phyloP scores from a whole-genome alignment of 1,139 yeast species.

The Diutina pseudorugosa region DNA sequence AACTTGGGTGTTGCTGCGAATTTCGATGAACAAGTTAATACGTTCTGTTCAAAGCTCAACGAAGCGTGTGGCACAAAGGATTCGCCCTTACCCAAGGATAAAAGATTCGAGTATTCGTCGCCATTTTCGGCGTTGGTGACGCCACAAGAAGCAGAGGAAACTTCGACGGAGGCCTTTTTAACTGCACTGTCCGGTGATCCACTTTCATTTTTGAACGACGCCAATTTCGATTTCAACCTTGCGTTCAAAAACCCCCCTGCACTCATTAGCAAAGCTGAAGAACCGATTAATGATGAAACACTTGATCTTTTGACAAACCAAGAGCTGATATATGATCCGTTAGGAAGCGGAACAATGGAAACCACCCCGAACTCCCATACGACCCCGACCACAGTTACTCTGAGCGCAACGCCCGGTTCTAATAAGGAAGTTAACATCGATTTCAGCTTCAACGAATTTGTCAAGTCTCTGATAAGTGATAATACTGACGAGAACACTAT shows the following conservation, averaged over 20 bases:
- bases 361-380: not conserved
- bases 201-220: slow-evolving; percentile 32
- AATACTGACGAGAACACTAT: slow-evolving; percentile 6
- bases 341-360: slow-evolving; percentile 12
- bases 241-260: slow-evolving; percentile 21
- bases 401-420: not conserved
- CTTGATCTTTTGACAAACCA: slow-evolving; percentile 39
- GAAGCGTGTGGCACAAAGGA: slow-evolving; percentile 78
- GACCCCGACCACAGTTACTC: not conserved
- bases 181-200: slow-evolving; percentile 21
- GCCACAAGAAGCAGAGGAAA: not conserved
- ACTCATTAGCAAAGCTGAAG: not conserved
- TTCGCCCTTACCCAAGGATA: slow-evolving; percentile 50
- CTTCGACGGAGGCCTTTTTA: slow-evolving; percentile 17
- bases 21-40: slow-evolving; percentile 35
- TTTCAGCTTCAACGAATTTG: slow-evolving; percentile 28
- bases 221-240: slow-evolving; percentile 37
- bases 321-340: slow-evolving; percentile 60
- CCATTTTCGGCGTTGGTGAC: slow-evolving; percentile 1
- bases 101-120: not conserved
- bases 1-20: slow-evolving; percentile 11
- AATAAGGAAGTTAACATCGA: slow-evolving; percentile 12
- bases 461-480: slow-evolving; percentile 13
- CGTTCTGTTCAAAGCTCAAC: slow-evolving; percentile 64
- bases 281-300: slow-evolving; percentile 14